phyloP scores from a whole-genome alignment of 1,139 yeast species.

The Chernovozyma aurita region DNA sequence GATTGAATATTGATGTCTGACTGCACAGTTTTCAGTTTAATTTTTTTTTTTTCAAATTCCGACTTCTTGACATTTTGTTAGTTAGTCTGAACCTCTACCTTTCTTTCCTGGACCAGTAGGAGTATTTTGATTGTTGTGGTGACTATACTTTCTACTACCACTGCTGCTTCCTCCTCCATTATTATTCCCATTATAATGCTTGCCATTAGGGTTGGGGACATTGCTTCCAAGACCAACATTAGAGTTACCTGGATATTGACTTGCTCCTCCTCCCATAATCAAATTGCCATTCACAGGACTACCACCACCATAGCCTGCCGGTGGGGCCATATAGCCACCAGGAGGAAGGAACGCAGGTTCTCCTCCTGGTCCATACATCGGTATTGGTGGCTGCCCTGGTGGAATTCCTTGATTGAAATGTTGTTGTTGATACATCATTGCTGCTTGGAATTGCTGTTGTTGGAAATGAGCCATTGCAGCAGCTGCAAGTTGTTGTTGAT shows the following conservation, averaged over 20 bases:
- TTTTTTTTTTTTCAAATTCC: too few relatives aligned
- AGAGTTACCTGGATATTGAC: conserved; percentile 1
- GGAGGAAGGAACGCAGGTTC: conserved; percentile 34
- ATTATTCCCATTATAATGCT: conserved; percentile 1
- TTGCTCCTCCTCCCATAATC: conserved; percentile 16
- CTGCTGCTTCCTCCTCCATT: conserved; percentile 1
- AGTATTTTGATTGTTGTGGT: conserved; percentile 1
- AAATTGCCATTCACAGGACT: conserved; percentile 28
- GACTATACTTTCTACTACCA: conserved; percentile 5
- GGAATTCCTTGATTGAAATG: conserved; percentile 27
- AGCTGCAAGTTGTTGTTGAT: conserved; percentile 16
- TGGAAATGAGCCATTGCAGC: conserved; percentile 31
- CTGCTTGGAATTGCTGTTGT: conserved; percentile 26
- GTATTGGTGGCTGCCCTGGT: conserved; percentile 33
- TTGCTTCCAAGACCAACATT: conserved; percentile 1
- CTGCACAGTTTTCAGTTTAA: too few relatives aligned
- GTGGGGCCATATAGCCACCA: conserved; percentile 32
- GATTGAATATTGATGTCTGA: too few relatives aligned
- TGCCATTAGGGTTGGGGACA: not conserved
- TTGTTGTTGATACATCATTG: conserved; percentile 19
- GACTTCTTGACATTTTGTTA: too few relatives aligned
- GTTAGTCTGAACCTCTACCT: too few relatives aligned
- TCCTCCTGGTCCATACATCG: conserved; percentile 29
- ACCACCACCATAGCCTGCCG: conserved; percentile 23
- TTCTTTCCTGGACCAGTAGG: conserved; percentile 5